Evolutionary conservation across 306 rosid genomes (phyloP), one percentile per base, ranked within the genome.

Genomic region (Ceratonia siliqua): DNA sequence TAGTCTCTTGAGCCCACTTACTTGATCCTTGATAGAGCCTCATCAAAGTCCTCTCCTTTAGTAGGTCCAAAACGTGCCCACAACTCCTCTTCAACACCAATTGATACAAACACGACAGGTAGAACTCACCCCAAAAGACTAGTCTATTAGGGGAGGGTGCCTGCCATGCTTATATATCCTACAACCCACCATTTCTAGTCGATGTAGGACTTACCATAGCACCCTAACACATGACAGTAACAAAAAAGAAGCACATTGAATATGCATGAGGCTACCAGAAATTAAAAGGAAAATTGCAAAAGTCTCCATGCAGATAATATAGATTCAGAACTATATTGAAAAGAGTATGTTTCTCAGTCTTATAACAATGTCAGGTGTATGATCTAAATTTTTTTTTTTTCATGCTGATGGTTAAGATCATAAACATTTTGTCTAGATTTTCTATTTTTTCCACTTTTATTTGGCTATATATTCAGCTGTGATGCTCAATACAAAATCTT

Each of bases 401-500:
- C 55, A 32, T 32, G 53, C 49, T 24, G 13, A 9, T 54, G 35
- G n/a, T n/a, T n/a, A 52, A 73, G 67, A 22, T 58, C 39, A 70
- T 73, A 25, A 78, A 77, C 36, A 62, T 68, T 33, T 25, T 49
- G 35, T 69, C 6, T 53, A 1, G 3, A 30, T 36, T 59, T 38
- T 38, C 49, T n/a, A n/a, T n/a, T n/a, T n/a, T n/a, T n/a, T 20
- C 49, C 30, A 4, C 28, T 9, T 42, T 54, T 79, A 41, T 14
- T 54, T 61, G 33, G 52, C 76, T 50, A 43, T 46, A 43, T 56
- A 69, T 20, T 48, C 66, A 45, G 3, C 12, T 13, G 62, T 52
- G 70, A 66, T 35, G 52, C 14, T 39, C 74, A 67, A 66, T 70
- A 67, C 74, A 76, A 5, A n/a, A 59, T 46, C 71, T 59, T 49